Base-by-base conservation (phyloP, 768 basidiomycete genomes). In the Crucibulum laeve region DNA sequence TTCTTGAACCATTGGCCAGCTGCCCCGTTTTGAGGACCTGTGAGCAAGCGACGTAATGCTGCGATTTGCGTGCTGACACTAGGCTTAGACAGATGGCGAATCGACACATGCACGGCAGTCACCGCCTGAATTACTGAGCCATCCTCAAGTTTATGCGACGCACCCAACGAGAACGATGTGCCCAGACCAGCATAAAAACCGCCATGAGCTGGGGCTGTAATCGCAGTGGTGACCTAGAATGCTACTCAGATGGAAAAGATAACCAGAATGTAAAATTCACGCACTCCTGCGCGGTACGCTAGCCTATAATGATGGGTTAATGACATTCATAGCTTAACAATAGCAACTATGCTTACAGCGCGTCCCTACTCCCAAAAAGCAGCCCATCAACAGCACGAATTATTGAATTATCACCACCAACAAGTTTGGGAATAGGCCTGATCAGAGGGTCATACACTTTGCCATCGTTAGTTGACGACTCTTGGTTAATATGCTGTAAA, bases 1-100 rank as follows among this genome's bases (percentile, higher is more conserved):
- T 68, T 63, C 36, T 65, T 55, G 48, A 82, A 76, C 61, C 71
- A 74, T 30, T 64, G 44, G 1, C 69, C 73, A 3, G 71, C 48
- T 18, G 57, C 64, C 30, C 65, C 68, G 30, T 62, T 58, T 2
- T 54, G 47, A 11, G 71, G 62, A 19, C 61, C 67, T 6, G 83
- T 64, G 5, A 95, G 67, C 28, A 91, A 65, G 5, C 73, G 67
- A 1, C 91, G 75, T 35, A 96, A 65, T 3, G 79, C 69, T 11
- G 83, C 84, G 47, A 95, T 82, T 51, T 91, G 81, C n/a, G 83
- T 86, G 61, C 91, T 91, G 23, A 91, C 71, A 47, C 87, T 86
- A 0, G 72, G 52, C 60, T 67, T 54, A 26, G 69, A 46, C 17
- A 65, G 64, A 54, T 79, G 78, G 4, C 69, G 59, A 34, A 95